Base-by-base conservation (phyloP, 192 early-diverging fungal genomes). In the Coemansia sp. region DNA sequence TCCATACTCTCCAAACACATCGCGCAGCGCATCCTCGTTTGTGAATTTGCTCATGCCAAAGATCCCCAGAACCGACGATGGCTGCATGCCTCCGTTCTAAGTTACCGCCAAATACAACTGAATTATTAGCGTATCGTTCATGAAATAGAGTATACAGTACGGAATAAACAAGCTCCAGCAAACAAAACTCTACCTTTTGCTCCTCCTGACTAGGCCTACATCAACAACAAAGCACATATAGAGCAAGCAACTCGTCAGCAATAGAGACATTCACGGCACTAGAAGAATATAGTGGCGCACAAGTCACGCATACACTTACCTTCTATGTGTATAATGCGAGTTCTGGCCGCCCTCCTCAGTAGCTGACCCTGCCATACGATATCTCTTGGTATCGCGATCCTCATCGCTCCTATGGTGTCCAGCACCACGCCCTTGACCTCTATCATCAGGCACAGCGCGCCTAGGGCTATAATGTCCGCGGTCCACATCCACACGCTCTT, bases 21-120 rank as follows among this genome's bases (percentile, higher is more conserved):
- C 75, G 34, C 63, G 74, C 40, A 83, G 58, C 38, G 69, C 55
- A 1, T 65, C 38, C 57, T 83, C 80, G 80, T 49, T 75, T 43
- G 80, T 83, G 27, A 74, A 83, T 64, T 83, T 83, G 80, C 80
- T 83, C 80, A 83, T 83, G n/a, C 75, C 75, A 61, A 83, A 83
- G 50, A 83, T 83, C 3, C 80, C 80, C 38, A 83, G 72, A 27
- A 83, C 75, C 16, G 72, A 70, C 40, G 75, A 69, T 15, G 80
- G 75, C 16, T 47, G n/a, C 31, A 34, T 58, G 31, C 31, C 24
- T 3, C 24, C 16, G 3, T 22, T 52, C 31, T 36, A 40, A 18
- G 22, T 8, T 9, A 3, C 0, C 20, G 12, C 22, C 15, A 64
- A 64, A 43, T 43, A 43, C 5, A 49, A 10, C 22, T 62, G 12